Conservation (phyloP, 1,284 basidiomycete species). For the Taiwanofungus camphoratus region DNA sequence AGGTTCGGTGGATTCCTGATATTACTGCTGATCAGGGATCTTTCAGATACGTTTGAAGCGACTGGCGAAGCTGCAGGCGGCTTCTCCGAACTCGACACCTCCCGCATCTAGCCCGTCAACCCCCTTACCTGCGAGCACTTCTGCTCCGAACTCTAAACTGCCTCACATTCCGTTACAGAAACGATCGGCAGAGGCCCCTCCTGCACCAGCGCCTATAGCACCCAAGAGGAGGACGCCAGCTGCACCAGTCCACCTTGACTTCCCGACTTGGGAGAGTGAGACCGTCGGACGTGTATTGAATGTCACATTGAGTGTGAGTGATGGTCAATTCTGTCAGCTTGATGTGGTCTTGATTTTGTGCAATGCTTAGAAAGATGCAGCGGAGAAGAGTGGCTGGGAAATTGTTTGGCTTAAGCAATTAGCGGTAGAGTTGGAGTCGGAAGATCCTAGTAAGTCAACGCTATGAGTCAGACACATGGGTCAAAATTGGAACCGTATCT, state of each 20-base stretch:
- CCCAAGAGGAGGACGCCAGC: constrained; percentile 42
- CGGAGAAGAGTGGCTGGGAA: constrained; percentile 65
- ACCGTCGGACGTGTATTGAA: constrained; percentile 66
- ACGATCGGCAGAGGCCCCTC: constrained; percentile 26
- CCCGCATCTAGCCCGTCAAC: constrained; percentile 29
- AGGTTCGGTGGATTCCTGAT: constrained; percentile 12
- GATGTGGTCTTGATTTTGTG: neutral
- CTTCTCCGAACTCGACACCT: constrained; percentile 31
- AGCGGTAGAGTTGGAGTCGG: constrained; percentile 64
- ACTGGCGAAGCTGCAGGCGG: constrained; percentile 75
- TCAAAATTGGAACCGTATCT: no score
- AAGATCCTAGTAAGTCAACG: constrained; percentile 49
- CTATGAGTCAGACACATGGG: no score
- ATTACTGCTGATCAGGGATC: neutral
- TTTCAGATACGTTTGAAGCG: constrained; percentile 82
- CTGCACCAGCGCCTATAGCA: constrained; percentile 25
- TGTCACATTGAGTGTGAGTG: constrained; percentile 74
- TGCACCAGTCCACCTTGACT: constrained; percentile 44
- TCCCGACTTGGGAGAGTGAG: constrained; percentile 68
- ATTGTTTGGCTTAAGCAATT: constrained; percentile 83
- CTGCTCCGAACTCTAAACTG: constrained; percentile 18
- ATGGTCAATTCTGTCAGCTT: neutral
- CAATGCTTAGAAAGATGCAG: constrained; percentile 52
- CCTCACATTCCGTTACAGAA: constrained; percentile 19
- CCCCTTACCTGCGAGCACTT: constrained; percentile 23